Evolutionary conservation across 176 grass and related monocot species (phyloP), one percentile per base, ranked within the genome.

Genomic region (Otatea glauca): DNA sequence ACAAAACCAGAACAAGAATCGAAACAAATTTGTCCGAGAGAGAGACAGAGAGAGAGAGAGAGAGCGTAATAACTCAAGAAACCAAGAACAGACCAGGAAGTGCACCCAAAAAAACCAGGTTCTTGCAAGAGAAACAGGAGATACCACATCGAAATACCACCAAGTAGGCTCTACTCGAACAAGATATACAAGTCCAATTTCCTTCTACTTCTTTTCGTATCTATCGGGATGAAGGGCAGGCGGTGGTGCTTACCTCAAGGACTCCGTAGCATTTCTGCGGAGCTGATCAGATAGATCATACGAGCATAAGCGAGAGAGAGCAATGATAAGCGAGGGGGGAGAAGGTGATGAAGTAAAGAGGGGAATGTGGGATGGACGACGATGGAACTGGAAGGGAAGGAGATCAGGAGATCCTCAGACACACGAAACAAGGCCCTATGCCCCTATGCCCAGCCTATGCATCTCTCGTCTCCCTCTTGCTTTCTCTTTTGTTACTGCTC

Each of bases 331-430:
- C n/a, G 9, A 4, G 9, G 15, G 8, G 18, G 10, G 9, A 20
- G 6, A 9, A 13, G 16, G 32, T 18, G 77, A 5, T 1, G 20
- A 15, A 2, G 10, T 3, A 2, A 18, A 17, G 6, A 35, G 7
- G 24, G 25, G 25, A 27, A 6, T 16, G 48, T 29, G 29, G 29
- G 29, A 29, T 29, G 29, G 29, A 29, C 29, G 29, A 29, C 12
- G 78, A 60, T 7, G 72, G 73, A 62, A 37, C 35, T 83, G 13
- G 35, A 35, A 42, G 70, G 70, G 74, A 67, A 7, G 17, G 41
- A 81, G 78, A 75, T 60, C 77, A 88, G 83, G 83, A 89, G 77
- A 89, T 86, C 70, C 88, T 86, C 77, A 81, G 83, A 86, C 71
- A 89, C 77, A 89, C 77, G 88, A 76, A 89, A 86, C 88, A 68